A percentile compares a stretch with the other conserved stretches of the same genome.
Conservation (phyloP, 352 stramenopile species). For the Phytophthora lateralis region DNA sequence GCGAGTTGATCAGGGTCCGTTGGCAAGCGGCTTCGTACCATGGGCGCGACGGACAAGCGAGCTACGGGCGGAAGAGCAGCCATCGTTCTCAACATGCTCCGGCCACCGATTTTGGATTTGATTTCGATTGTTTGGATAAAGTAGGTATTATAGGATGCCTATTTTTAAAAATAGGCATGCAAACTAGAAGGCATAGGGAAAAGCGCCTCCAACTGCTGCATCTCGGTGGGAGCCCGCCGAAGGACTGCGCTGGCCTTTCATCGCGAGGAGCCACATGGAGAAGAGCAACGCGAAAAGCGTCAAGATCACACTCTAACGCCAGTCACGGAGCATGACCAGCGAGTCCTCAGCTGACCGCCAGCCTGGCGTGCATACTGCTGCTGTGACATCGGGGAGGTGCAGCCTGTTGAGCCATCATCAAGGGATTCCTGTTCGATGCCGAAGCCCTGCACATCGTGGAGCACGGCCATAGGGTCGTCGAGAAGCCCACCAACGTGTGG, state of each 20-base stretch:
- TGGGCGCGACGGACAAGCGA: conserved; percentile 72
- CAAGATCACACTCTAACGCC: too few species aligned
- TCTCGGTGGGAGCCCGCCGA: too few species aligned
- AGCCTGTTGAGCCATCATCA: neutral
- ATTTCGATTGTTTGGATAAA: too few species aligned
- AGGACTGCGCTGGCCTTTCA: too few species aligned
- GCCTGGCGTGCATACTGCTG: neutral
- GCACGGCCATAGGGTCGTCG: conserved; percentile 15
- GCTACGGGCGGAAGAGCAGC: conserved; percentile 43
- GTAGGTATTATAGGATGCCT: too few species aligned
- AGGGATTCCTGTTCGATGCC: neutral
- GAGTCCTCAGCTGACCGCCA: too few species aligned
- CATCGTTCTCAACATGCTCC: conserved; percentile 42
- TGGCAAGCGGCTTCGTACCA: conserved; percentile 39
- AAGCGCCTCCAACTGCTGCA: neutral
- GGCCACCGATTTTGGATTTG: conserved; percentile 12
- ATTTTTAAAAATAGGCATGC: neutral
- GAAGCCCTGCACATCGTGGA: conserved; percentile 20
- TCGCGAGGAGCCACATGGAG: too few species aligned
- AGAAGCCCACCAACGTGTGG: conserved; percentile 6
- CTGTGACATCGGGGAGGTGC: conserved; percentile 1
- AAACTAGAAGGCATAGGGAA: too few species aligned
- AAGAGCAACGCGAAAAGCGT: too few species aligned
- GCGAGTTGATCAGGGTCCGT: neutral
- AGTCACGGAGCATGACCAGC: too few species aligned